Conservation (phyloP, 2,329 filamentous ascomycete genomes). For the Pyrenochaeta sp. region DNA sequence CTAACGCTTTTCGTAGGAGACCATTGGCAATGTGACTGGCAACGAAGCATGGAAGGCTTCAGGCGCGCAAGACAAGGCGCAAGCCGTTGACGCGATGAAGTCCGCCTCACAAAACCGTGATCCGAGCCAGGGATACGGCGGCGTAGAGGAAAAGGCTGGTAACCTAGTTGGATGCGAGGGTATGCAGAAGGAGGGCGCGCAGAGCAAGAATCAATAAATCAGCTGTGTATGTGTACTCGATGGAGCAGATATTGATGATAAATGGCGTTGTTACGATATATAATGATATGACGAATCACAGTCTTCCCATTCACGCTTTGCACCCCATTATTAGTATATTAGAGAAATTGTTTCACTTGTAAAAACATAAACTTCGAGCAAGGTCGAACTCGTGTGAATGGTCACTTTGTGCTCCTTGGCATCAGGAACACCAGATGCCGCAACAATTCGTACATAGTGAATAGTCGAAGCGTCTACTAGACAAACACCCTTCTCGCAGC, state of each 20-base stretch:
- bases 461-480: not conserved
- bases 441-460: not conserved
- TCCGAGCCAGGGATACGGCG: conserved; percentile 64
- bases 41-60: conserved; percentile 70
- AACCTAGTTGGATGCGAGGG: conserved; percentile 72
- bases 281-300: no score
- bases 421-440: not conserved
- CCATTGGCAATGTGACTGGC: conserved; percentile 69
- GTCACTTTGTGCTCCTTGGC: not conserved
- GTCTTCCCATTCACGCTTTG: no score
- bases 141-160: conserved; percentile 70
- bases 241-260: not conserved
- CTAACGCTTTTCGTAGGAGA: conserved; percentile 53
- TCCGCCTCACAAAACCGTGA: conserved; percentile 66
- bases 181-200: conserved; percentile 62
- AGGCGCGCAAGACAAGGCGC: conserved; percentile 70
- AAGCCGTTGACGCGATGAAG: conserved; percentile 70
- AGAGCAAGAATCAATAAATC: conserved; percentile 37
- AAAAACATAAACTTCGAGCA: no score
- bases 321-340: no score
- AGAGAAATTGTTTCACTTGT: no score
- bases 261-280: not conserved
- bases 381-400: no score
- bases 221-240: not conserved
- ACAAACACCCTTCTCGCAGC: not conserved